Evolutionary conservation across 2,329 filamentous ascomycete genomes (phyloP), one percentile per base, ranked within the genome.

Genomic region (Knoxdaviesia proteae): DNA sequence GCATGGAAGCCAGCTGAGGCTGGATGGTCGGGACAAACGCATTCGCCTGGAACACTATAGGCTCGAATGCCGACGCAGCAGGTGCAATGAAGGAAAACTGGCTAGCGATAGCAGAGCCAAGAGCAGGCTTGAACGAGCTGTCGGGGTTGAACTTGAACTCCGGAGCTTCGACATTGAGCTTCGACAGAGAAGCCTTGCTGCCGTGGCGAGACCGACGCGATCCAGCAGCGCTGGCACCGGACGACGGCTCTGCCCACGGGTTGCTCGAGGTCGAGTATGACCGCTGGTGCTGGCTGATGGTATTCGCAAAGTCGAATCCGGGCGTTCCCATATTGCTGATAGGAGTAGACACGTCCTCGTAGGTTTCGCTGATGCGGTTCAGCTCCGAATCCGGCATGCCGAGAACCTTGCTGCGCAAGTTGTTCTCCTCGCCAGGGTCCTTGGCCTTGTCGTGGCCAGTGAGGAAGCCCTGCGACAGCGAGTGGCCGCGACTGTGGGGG

Each of bases 141-240:
- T 60, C 56, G 4, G 70, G 71, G 47, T 74, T 72, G 58, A 88
- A 88, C 51, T 79, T 84, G 65, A 94, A 94, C 53, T 90, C 84
- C 39, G 86, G 81, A 0, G 88, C 88, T 47, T 80, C 74, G 32
- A 92, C 86, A 52, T 96, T 96, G 50, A 96, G 70, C 50, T 78
- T 87, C 1, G 84, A 84, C 38, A 77, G 58, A 0, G 75, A 87
- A 3, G 76, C 65, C 51, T 80, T 83, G 54, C 77, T 79, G 11
- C 65, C 68, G 52, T 86, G 80, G 48, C 69, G 71, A 7, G 65
- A 60, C 38, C 62, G 60, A 32, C 61, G 54, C 29, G 57, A 52
- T 31, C 56, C 50, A 31, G 55, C 52, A 49, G 57, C 58, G 38
- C 56, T 55, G 31, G 59, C 51, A 37, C 56, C 51, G 9, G 67